Evolutionary conservation across 1,139 yeast species (phyloP), one percentile per base, ranked within the genome.

Genomic region (Diutina ranongensis): DNA sequence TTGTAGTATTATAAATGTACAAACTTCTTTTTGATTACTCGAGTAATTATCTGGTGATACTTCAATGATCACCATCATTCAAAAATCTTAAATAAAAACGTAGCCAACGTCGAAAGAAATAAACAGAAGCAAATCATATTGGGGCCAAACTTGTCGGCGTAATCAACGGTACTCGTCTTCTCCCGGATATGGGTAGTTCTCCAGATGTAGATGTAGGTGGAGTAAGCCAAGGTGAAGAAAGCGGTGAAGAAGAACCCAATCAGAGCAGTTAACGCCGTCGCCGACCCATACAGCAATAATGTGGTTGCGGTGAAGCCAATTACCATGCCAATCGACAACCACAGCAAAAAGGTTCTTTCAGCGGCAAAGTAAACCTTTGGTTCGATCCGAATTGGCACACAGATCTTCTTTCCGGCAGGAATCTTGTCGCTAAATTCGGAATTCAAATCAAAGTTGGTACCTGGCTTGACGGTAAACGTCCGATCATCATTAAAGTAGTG

Each of bases 71-170:
- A 5, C 13, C 3, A 35, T 10, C 28, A 40, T n/a, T 31, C 35
- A 18, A 7, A 27, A n/a, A 28, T 13, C 16, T 31, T 77, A 58
- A 82, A 79, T 20, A 80, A 57, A 59, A 85, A 88, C 20, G 94
- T 82, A 45, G 79, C 72, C 31, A 83, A 75, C 12, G 89, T 79
- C 3, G 95, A 81, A 2, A 80, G 65, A 8, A 85, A 81, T 54
- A 92, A 68, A 47, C 83, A 83, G 21, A 66, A 63, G 67, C 97
- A 89, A 48, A 92, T 78, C 61, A 80, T 71, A 51, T 83, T 82
- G 19, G 97, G 97, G 1, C 98, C 98, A 53, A 81, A 62, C 57
- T 74, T 78, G 64, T 92, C 98, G 54, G 86, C 95, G 58, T 92
- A 92, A 51, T 85, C 76, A 28, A 80, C 85, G 1, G 94, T 87